phyloP scores from a whole-genome alignment of 768 basidiomycete genomes.

The Leccinum pellstonianum region DNA sequence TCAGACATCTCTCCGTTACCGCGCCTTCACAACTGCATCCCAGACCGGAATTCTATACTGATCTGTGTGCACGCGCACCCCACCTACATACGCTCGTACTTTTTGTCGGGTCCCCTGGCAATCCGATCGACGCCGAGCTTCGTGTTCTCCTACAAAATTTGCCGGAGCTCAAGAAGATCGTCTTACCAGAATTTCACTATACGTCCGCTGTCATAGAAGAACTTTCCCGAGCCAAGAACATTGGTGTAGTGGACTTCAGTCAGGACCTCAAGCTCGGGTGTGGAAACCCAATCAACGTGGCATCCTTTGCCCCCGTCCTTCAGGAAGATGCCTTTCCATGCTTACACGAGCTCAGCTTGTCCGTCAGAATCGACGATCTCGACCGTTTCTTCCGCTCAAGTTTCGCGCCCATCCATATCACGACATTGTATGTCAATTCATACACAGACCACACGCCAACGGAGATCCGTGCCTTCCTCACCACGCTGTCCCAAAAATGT shows the following conservation, averaged over 20 bases:
- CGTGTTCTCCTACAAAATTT: conserved; percentile 40
- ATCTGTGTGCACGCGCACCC: conserved; percentile 51
- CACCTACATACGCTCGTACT: conserved; percentile 48
- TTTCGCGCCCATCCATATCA: conserved; percentile 50
- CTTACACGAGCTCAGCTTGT: conserved; percentile 52
- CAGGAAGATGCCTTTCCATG: conserved; percentile 51
- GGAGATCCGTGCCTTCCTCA: conserved; percentile 43
- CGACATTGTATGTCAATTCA: conserved; percentile 52
- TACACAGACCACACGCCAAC: conserved; percentile 43
- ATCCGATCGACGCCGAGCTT: conserved; percentile 41
- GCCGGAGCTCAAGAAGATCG: conserved; percentile 45
- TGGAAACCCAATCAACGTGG: conserved; percentile 45
- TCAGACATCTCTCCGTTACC: conserved; percentile 41
- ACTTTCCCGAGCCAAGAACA: conserved; percentile 42
- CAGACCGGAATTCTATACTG: conserved; percentile 30
- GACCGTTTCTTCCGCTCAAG: conserved; percentile 42
- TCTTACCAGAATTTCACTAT: conserved; percentile 51
- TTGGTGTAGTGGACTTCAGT: conserved; percentile 53
- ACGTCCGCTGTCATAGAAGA: conserved; percentile 47
- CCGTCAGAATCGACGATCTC: conserved; percentile 44
- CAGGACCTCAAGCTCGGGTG: conserved; percentile 47
- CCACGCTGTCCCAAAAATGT: conserved; percentile 46
- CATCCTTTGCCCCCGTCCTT: conserved; percentile 43
- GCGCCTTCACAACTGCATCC: conserved; percentile 21
- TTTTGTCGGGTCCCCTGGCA: conserved; percentile 40